phyloP scores from a whole-genome alignment of 169 alveolate genomes.

The Plasmodium knowlesi region DNA sequence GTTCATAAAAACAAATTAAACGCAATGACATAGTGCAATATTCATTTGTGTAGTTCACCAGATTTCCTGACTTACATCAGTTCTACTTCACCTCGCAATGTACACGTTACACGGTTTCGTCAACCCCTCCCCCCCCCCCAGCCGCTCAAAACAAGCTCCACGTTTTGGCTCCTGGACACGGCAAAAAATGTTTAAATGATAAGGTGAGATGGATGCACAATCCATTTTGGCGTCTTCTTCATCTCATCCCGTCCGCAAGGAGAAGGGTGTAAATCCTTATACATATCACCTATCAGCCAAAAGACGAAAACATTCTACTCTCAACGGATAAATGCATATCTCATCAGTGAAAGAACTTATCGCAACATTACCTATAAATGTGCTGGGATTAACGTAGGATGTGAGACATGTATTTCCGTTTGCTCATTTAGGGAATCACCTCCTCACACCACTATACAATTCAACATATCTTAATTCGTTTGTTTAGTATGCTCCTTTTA shows the following conservation, averaged over 20 bases:
- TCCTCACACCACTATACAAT: background rate
- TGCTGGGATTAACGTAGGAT: background rate
- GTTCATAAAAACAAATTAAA: background rate
- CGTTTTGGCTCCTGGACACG: background rate
- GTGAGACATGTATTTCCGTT: background rate
- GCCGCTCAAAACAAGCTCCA: background rate
- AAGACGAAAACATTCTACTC: background rate
- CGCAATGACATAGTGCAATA: background rate
- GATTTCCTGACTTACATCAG: background rate
- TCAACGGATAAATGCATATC: background rate
- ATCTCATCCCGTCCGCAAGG: background rate
- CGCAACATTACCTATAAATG: background rate
- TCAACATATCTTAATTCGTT: background rate
- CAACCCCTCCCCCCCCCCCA: background rate
- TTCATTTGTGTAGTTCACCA: background rate
- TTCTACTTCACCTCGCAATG: background rate
- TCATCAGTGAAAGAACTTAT: background rate
- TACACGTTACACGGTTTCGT: background rate
- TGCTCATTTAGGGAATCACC: background rate
- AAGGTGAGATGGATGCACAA: background rate
- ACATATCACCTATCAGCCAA: background rate
- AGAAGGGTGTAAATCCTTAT: background rate
- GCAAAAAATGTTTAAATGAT: background rate
- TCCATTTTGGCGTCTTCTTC: background rate
- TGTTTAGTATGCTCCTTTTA: background rate